Evolutionary conservation across 1,139 yeast genomes (phyloP).

Genomic region (Zygoascus meyerae): DNA sequence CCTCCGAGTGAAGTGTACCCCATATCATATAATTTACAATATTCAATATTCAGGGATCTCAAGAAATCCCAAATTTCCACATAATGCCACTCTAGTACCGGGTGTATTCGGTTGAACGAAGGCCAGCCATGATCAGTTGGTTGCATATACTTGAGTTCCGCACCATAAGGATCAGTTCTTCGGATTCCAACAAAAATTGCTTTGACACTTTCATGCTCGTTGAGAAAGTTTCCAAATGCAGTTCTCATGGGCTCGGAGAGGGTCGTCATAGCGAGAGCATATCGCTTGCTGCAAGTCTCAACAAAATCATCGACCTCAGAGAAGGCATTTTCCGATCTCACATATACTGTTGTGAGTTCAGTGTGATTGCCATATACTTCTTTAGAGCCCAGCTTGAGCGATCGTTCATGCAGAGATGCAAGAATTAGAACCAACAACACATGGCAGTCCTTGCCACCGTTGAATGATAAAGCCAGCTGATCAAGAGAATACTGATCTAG

Average conservation of each 20-base stretch:
- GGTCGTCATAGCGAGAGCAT: constrained; percentile 31
- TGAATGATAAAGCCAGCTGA: constrained; percentile 70
- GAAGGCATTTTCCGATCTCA: constrained; percentile 65
- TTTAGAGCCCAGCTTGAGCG: neutral
- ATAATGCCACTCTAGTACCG: constrained; percentile 77
- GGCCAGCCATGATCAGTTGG: constrained; percentile 86
- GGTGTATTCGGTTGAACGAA: constrained; percentile 68
- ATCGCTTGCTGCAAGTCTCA: constrained; percentile 29
- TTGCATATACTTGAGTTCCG: constrained; percentile 48
- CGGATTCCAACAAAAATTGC: constrained; percentile 79
- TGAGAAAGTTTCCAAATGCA: constrained; percentile 60
- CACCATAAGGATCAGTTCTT: constrained; percentile 73
- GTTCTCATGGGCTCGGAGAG: constrained; percentile 45
- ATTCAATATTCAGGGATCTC: constrained; percentile 45
- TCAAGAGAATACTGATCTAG: constrained; percentile 27
- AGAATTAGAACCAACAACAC: constrained; percentile 69
- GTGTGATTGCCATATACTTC: constrained; percentile 19
- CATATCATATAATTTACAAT: constrained; percentile 63
- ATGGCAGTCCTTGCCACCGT: constrained; percentile 88
- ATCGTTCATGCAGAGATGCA: constrained; percentile 44
- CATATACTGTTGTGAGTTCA: constrained; percentile 51
- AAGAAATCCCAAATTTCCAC: constrained; percentile 71
- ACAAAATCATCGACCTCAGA: constrained; percentile 49
- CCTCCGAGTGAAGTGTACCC: constrained; percentile 89
- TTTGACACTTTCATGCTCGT: constrained; percentile 42